Evolutionary conservation across 2,329 filamentous ascomycete species (phyloP), one percentile per base, ranked within the genome.

Genomic region (Paraconiothyrium brasiliense): DNA sequence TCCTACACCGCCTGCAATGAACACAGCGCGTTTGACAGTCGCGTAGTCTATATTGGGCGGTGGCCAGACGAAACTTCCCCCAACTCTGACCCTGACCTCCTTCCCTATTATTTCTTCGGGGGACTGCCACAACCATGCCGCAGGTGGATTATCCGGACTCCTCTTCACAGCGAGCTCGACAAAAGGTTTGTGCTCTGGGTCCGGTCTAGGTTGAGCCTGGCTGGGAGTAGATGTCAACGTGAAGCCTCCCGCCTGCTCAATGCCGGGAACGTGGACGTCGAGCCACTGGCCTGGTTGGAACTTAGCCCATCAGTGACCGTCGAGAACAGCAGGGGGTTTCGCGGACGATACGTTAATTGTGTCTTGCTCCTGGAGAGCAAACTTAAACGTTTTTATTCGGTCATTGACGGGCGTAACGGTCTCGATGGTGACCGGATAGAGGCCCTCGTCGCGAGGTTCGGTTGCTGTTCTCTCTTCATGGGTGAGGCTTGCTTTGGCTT

Each of bases 281-380:
- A 97, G 85, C 92, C 93, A 97, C 83, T 97, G 93, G 57, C 93
- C 93, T 5, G 93, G 88, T 6, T 89, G 84, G 79, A 95, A 96
- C 84, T 91, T 77, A 66, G 65, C 66, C 68, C 66, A 72, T 75
- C 70, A 76, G 71, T 68, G 64, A 60, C 67, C 63, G 68, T 69
- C 57, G 67, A 60, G 58, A 64, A 69, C 67, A 59, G 69, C 65
- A 68, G 68, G 66, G 56, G 65, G 60, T 61, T 56, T 62, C 52
- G 61, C 59, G 56, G 59, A 63, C 54, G 61, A 67, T 80, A 87
- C 87, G 74, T 84, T 82, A 66, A 87, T 80, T 61, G 71, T 78
- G 62, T 76, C 77, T 65, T 81, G 78, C 46, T 83, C 74, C 10
- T 84, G 84, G 41, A 92, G 83, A 10, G 81, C 80, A 2, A 97